phyloP scores from a whole-genome alignment of 1,284 basidiomycete species.

The Tilletia caries region DNA sequence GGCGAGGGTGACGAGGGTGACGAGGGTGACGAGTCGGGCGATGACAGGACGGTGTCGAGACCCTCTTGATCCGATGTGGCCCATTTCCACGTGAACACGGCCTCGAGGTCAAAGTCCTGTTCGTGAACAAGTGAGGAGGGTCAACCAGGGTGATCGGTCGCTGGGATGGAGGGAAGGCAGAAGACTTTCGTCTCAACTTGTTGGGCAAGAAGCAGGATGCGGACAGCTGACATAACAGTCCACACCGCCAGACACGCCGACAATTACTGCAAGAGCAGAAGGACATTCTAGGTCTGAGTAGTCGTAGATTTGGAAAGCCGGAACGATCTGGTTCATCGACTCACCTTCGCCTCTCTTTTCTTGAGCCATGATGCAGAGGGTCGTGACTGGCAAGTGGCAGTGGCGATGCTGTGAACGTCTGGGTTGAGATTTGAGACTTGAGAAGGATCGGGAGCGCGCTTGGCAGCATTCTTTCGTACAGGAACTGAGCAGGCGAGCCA shows the following conservation, averaged over 20 bases:
- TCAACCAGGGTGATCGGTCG: no score
- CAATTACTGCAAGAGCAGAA: neutral
- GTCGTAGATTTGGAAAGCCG: neutral
- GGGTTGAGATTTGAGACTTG: no score
- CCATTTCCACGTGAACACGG: conserved; percentile 13
- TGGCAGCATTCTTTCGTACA: no score
- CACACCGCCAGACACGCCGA: conserved; percentile 7
- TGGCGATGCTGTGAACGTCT: neutral
- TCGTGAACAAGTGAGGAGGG: no score
- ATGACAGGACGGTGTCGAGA: neutral
- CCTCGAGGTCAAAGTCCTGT: conserved; percentile 7
- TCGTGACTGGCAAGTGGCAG: neutral
- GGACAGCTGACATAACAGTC: neutral
- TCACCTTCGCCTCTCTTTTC: neutral
- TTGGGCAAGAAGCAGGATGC: conserved; percentile 3
- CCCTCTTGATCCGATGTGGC: conserved; percentile 21
- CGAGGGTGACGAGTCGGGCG: neutral
- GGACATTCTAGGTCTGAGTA: neutral
- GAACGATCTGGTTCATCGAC: neutral
- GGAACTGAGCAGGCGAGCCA: neutral
- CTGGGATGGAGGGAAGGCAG: no score
- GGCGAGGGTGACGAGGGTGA: no score
- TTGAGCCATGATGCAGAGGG: neutral
- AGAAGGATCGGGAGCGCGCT: no score
- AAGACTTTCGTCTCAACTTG: no score